phyloP scores from a whole-genome alignment of 805 yeast species.

The Huiozyma naganishii region DNA sequence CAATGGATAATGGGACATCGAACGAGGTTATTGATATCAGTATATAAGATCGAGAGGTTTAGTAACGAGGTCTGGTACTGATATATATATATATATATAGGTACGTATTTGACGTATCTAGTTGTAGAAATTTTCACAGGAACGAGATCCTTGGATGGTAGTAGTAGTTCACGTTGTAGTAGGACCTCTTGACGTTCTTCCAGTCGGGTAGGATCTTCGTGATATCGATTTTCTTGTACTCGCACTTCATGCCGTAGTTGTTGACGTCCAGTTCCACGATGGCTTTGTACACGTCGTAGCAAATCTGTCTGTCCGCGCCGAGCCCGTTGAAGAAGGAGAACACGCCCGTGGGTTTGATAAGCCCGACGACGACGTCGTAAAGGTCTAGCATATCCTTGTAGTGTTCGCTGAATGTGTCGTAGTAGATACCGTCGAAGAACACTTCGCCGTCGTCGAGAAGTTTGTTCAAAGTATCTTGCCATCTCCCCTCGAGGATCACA shows the following conservation, averaged over 20 bases:
- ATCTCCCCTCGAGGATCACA: conserved; percentile 71
- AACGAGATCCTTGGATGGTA: conserved; percentile 24
- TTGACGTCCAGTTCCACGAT: conserved; percentile 70
- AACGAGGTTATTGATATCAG: background rate
- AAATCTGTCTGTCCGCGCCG: conserved; percentile 66
- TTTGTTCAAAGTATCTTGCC: conserved; percentile 75
- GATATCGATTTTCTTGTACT: conserved; percentile 31
- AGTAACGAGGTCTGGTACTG: background rate
- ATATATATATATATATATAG: background rate
- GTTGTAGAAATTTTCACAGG: conserved; percentile 3
- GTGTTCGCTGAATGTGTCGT: conserved; percentile 89
- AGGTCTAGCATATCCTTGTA: conserved; percentile 80
- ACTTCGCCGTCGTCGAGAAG: conserved; percentile 49
- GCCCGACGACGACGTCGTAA: conserved; percentile 71
- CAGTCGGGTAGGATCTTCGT: conserved; percentile 20
- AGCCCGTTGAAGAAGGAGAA: conserved; percentile 90
- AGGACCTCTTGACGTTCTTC: conserved; percentile 27
- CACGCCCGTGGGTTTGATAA: conserved; percentile 69
- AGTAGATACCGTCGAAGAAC: conserved; percentile 83
- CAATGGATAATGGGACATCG: background rate
- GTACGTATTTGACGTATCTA: background rate
- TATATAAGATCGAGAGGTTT: background rate
- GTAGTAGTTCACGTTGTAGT: conserved; percentile 25
- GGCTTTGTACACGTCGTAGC: conserved; percentile 75
- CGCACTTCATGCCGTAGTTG: conserved; percentile 65